These are phyloP conservation scores for Dittrichia graveolens DNA, from an alignment of 129 eudicot genomes.

Conservation along the genomic window DNA sequence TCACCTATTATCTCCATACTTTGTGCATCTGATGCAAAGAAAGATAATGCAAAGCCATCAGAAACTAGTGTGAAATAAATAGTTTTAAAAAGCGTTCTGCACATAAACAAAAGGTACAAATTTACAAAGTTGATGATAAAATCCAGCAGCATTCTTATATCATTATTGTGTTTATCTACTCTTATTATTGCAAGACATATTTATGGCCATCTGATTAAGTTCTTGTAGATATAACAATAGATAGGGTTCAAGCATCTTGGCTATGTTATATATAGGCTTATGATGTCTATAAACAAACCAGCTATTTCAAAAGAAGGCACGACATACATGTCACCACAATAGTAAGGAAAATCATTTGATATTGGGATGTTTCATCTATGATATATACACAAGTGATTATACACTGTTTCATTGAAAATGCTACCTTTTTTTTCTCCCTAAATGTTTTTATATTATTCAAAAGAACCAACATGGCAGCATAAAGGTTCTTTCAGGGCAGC, in stretches of 20 bases:
- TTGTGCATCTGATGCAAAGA: constrained; percentile 42
- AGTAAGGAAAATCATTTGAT: background rate
- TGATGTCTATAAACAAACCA: no score
- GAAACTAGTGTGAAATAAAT: background rate
- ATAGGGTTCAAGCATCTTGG: constrained; percentile 1
- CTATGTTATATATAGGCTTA: no score
- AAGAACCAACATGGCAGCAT: background rate
- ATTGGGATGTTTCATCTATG: background rate
- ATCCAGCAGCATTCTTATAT: background rate
- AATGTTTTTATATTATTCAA: background rate
- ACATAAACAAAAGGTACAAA: background rate
- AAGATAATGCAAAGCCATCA: constrained; percentile 9
- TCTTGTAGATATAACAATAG: background rate
- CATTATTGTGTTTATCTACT: background rate
- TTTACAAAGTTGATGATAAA: background rate
- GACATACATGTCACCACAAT: no score
- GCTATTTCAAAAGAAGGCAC: no score
- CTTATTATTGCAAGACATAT: background rate
- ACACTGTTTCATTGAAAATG: background rate
- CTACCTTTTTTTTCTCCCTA: background rate
- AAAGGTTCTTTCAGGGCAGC: background rate
- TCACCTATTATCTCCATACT: constrained; percentile 73
- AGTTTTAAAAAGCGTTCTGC: constrained; percentile 5
- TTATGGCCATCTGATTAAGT: background rate
- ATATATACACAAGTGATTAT: no score